These are phyloP conservation scores for Phytophthora hybrid DNA, from an alignment of 352 stramenopile genomes.

Conservation along the genomic window DNA sequence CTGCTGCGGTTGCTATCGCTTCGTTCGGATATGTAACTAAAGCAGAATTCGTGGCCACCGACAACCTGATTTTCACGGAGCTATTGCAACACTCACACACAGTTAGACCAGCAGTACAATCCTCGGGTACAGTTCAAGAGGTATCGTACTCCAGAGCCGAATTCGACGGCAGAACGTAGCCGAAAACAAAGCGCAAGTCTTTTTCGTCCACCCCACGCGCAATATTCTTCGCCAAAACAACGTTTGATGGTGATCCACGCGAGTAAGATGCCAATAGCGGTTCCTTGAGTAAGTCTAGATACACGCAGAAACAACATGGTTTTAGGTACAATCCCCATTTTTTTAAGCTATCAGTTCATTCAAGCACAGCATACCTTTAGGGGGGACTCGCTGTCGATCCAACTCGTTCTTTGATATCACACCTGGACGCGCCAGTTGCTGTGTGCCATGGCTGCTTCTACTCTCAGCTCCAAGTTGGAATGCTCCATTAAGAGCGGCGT, in stretches of 20 bases:
- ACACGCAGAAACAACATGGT: not conserved
- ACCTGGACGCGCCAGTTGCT: constrained; percentile 39
- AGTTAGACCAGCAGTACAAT: not conserved
- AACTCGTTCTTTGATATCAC: constrained; percentile 73
- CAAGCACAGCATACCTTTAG: constrained; percentile 40
- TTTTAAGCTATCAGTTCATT: not conserved
- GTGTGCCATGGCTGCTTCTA: not conserved
- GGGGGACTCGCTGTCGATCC: constrained; percentile 43
- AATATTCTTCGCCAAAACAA: constrained; percentile 57
- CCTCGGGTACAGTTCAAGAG: not conserved
- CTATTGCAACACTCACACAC: constrained; percentile 22
- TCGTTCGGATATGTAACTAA: constrained; percentile 39
- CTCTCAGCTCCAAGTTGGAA: constrained; percentile 37
- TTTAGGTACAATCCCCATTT: not conserved
- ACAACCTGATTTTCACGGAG: constrained; percentile 28
- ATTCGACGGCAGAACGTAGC: constrained; percentile 54
- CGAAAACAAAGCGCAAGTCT: constrained; percentile 67
- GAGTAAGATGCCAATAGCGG: constrained; percentile 48
- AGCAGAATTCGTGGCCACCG: constrained; percentile 17
- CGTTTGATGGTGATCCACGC: constrained; percentile 37
- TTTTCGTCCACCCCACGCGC: constrained; percentile 53
- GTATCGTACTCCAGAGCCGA: constrained; percentile 46
- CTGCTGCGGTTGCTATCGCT: constrained; percentile 46
- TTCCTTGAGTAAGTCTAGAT: constrained; percentile 43
- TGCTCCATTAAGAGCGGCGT: constrained; percentile 27